Evolutionary conservation across 164 flowering plant species (phyloP).

Genomic region (Aristolochia californica): DNA sequence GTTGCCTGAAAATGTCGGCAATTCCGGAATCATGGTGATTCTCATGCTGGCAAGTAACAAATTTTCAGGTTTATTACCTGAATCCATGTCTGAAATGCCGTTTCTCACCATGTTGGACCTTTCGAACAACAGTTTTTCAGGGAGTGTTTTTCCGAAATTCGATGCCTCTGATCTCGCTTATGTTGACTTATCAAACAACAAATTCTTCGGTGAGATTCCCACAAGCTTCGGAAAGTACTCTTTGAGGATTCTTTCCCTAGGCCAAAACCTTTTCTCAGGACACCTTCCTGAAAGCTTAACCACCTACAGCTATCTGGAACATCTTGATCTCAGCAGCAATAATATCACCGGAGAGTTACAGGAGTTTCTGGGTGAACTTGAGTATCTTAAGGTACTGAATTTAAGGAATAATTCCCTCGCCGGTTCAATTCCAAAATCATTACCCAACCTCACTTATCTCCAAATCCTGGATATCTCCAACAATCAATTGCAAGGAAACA

Average conservation of each 20-base stretch:
- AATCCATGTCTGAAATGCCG: conserved; percentile 5
- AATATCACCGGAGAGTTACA: conserved; percentile 33
- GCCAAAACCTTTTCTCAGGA: conserved; percentile 34
- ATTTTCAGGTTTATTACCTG: too few relatives aligned
- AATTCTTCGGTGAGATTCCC: conserved; percentile 38
- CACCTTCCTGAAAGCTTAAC: conserved; percentile 23
- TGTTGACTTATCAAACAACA: conserved; percentile 32
- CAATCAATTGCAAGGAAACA: conserved; percentile 28
- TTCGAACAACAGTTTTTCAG: too few relatives aligned
- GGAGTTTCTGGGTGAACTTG: conserved; percentile 20
- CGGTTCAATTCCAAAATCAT: conserved; percentile 23
- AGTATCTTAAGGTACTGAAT: conserved; percentile 31
- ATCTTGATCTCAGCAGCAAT: conserved; percentile 40
- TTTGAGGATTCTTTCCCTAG: conserved; percentile 26
- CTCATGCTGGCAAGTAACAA: conserved; percentile 32
- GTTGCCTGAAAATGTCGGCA: conserved; percentile 34
- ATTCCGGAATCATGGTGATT: conserved; percentile 21
- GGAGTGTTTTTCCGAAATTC: too few relatives aligned
- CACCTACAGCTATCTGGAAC: conserved; percentile 26
- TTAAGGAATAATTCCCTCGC: conserved; percentile 27
- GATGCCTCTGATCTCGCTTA: too few relatives aligned
- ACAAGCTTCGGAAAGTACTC: conserved; percentile 15
- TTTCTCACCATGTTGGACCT: too few relatives aligned
- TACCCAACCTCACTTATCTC: conserved; percentile 26
- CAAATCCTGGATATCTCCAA: conserved; percentile 36